These are phyloP conservation scores for Podospora comata DNA, from an alignment of 495 filamentous ascomycete species.

Conservation along the genomic window DNA sequence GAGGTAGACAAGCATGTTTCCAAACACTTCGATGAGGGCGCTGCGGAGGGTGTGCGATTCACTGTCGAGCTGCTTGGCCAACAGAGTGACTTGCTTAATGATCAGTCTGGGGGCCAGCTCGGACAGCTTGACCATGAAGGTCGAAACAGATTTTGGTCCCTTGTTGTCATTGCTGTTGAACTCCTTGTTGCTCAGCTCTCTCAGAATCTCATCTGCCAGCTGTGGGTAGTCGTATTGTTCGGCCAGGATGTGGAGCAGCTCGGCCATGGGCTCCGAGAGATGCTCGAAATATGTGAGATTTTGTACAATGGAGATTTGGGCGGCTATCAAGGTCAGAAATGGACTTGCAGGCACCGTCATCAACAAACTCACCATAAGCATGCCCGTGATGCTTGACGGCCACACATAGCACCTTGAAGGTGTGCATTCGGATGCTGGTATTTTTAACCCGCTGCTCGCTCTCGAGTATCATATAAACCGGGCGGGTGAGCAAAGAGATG, in stretches of 20 bases:
- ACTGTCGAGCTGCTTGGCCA: slow-evolving; percentile 91
- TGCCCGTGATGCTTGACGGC: slow-evolving; percentile 98
- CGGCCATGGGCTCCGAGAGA: slow-evolving; percentile 96
- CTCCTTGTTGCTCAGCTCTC: slow-evolving; percentile 93
- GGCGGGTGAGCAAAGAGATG: slow-evolving; percentile 85
- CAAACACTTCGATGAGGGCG: slow-evolving; percentile 95
- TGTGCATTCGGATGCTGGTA: slow-evolving; percentile 88
- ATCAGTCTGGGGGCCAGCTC: slow-evolving; percentile 87
- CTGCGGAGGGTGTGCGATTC: slow-evolving; percentile 95
- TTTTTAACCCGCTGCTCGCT: slow-evolving; percentile 91
- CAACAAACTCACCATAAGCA: slow-evolving; percentile 71
- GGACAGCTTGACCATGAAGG: slow-evolving; percentile 93
- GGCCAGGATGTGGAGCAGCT: slow-evolving; percentile 91
- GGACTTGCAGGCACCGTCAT: slow-evolving; percentile 13
- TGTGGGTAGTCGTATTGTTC: slow-evolving; percentile 99
- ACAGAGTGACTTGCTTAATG: slow-evolving; percentile 92
- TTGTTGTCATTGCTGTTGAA: slow-evolving; percentile 94
- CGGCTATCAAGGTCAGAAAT: slow-evolving; percentile 57
- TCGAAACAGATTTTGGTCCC: slow-evolving; percentile 97
- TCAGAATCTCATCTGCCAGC: slow-evolving; percentile 86
- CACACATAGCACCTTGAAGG: slow-evolving; percentile 94
- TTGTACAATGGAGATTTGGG: slow-evolving; percentile 96
- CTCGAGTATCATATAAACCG: slow-evolving; percentile 89
- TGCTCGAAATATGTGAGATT: slow-evolving; percentile 98
- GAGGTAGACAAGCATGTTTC: slow-evolving; percentile 89